Evolutionary conservation across 495 filamentous ascomycete genomes (phyloP), one percentile per base, ranked within the genome.

Genomic region (Xylona heveae): DNA sequence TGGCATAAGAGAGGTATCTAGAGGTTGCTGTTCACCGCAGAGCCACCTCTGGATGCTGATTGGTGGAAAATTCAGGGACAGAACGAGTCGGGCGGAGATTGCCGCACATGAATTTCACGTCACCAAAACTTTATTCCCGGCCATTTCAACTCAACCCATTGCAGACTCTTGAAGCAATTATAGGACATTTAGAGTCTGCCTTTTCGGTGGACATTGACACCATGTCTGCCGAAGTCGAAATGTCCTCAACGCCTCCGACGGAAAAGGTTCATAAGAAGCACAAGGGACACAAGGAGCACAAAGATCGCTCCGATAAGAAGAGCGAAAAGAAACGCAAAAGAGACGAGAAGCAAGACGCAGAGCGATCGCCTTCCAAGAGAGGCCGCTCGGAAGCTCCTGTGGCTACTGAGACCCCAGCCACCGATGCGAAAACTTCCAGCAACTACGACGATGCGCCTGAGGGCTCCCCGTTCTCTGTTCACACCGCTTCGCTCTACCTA

Each of bases 401-500:
- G 16, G 31, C 13, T 31, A n/a, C 9, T n/a, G 30, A 28, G 12
- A 7, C 10, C 13, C n/a, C 3, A 15, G 24, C 2, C 29, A 36
- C 25, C 32, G 44, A 38, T 17, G 49, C 48, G 31, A 47, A 44
- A 24, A 40, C 40, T 34, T 14, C 14, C 22, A 46, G 40, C 33
- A 16, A 47, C 39, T 33, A 52, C 23, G 15, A 10, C 31, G 10
- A 30, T 19, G 21, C 41, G 12, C 32, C 38, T 24, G 19, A 48
- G 5, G 40, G 49, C 16, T 66, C 69, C 3, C 71, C 73, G 4
- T 78, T 77, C 48, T 55, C 60, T 32, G 45, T 66, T 27, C 59
- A 66, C 39, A 70, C 64, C 17, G 59, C 66, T 26, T 74, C 75
- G 0, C 44, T 80, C 34, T 82, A 80, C 47, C 61, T 82, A 28